Evolutionary conservation across 73 alveolate species (phyloP), one percentile per base, ranked within the genome.

Genomic region (Paramecium biaurelia): DNA sequence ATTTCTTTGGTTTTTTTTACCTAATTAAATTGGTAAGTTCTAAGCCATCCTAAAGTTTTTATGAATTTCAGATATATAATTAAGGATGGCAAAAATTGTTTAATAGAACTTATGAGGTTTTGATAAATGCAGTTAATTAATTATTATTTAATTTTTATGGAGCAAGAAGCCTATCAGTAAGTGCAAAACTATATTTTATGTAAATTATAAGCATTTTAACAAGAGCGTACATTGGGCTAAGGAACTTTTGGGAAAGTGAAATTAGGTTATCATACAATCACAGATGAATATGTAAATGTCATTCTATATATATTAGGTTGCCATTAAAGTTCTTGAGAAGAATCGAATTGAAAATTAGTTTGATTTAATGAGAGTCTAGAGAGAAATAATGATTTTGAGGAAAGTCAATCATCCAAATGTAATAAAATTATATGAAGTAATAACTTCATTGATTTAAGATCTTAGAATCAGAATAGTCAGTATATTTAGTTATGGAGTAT

Each of bases 401-500:
- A 37, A 37, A 34, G 59, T 86, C 21, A 49, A 56, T n/a, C 93
- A 86, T 43, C 72, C 79, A 30, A 86, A 86, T 34, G 68, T 86
- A 4, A 59, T 86, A 12, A 57, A 86, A 30, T 57, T 86, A 4
- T 86, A 86, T 32, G 93, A 86, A 32, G 93, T 86, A 57, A 47
- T 47, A 47, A 57, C 57, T 38, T 47, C 15, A n/a, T 47, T 26
- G 6, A 57, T 86, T 30, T 9, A 56, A 85, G 93, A 85, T 85
- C 11, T 45, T 85, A 12, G 96, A 94, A 90, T 93, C 98, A n/a
- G 95, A 95, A 89, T 76, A 92, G 49, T 92, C 92, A 58, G 63
- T 95, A 21, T 96, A 94, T 82, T 88, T 96, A n/a, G 92, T 96
- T 63, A 96, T 90, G 93, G 98, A 96, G 86, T 96, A 95, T 84